Base-by-base conservation (phyloP, 495 filamentous ascomycete genomes). In the Hypoxylon cercidicola region DNA sequence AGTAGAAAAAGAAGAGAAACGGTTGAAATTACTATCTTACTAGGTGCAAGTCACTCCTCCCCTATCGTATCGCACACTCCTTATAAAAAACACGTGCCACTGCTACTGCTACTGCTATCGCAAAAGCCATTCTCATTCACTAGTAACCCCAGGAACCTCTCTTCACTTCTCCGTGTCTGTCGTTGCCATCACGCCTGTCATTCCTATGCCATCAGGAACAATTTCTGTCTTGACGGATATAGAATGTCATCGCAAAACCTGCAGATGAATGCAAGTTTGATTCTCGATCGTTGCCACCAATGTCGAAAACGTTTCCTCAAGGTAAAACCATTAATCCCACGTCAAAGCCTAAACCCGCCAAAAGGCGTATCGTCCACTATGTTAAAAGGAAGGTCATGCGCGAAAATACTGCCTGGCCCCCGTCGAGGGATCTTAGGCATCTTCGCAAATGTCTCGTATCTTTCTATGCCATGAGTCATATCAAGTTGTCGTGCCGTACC, bases 381-480 rank as follows among this genome's bases (percentile, higher is more conserved):
- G 55, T 65, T 49, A 32, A 32, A 70, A 61, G 55, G 68, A 69
- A 64, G 53, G 53, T 62, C 60, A 58, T 58, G 57, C 50, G 46
- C 37, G 56, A 68, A 59, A 51, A 62, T 37, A 47, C 34, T 50
- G 34, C 8, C 18, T 18, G n/a, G 32, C 19, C 30, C 18, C 69
- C 57, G 23, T 53, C 41, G 15, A 63, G 50, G 68, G 46, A 41
- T 50, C 68, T 45, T 64, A 39, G 11, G 51, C 43, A 41, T 58
- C 51, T 51, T 62, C 66, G 53, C 53, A 60, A 20, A 58, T 56
- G 44, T 66, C 60, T 66, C 61, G 39, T 61, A 50, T 69, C 66
- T 75, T 59, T 70, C 63, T 75, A 72, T 74, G 55, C 74, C 71
- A 69, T 74, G 68, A 75, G 59, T 73, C 71, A 54, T 73, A 62